Percentiles rank a stretch among this genome's conserved stretches.
Evolutionary conservation across 257 asterid genomes (phyloP).

Genomic region (Lycium ferocissimum): DNA sequence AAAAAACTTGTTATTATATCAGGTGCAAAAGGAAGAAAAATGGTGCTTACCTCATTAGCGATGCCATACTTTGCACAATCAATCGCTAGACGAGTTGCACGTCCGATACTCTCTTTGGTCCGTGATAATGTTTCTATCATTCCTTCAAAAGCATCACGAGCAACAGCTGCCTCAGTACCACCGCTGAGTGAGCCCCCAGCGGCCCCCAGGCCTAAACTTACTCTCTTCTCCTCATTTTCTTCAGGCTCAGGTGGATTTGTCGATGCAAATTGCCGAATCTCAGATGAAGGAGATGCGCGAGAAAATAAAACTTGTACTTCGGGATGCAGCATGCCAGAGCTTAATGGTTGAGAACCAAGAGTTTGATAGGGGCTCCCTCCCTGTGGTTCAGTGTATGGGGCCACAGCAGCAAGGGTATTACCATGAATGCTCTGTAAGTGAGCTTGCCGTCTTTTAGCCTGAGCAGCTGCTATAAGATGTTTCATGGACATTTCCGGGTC

Average conservation of each 20-base stretch:
- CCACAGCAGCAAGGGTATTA: slow-evolving; percentile 46
- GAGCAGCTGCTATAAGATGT: slow-evolving; percentile 95
- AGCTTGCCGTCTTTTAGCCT: slow-evolving; percentile 81
- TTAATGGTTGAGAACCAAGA: slow-evolving; percentile 54
- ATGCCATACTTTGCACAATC: slow-evolving; percentile 98
- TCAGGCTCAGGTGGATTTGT: slow-evolving; percentile 63
- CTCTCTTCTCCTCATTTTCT: slow-evolving; percentile 69
- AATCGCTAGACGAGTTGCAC: slow-evolving; percentile 98
- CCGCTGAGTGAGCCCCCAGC: slow-evolving; percentile 86
- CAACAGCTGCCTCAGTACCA: slow-evolving; percentile 96
- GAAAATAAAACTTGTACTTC: slow-evolving; percentile 57
- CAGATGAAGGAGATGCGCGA: slow-evolving; percentile 59
- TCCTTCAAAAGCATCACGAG: slow-evolving; percentile 99
- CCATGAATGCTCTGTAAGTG: slow-evolving; percentile 56
- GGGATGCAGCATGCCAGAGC: slow-evolving; percentile 52
- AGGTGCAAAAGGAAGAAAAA: slow-evolving; percentile 15
- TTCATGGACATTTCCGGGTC: slow-evolving; percentile 75
- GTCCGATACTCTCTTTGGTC: slow-evolving; percentile 98
- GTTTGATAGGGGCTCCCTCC: slow-evolving; percentile 58
- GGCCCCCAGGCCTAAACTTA: slow-evolving; percentile 65
- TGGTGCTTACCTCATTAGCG: slow-evolving; percentile 78
- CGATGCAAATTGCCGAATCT: slow-evolving; percentile 56
- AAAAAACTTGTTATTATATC: slow-evolving; percentile 2
- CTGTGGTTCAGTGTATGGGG: slow-evolving; percentile 54
- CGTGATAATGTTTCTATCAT: slow-evolving; percentile 98